Evolutionary conservation across 495 filamentous ascomycete genomes (phyloP).

Genomic region (Penicillium desertorum): DNA sequence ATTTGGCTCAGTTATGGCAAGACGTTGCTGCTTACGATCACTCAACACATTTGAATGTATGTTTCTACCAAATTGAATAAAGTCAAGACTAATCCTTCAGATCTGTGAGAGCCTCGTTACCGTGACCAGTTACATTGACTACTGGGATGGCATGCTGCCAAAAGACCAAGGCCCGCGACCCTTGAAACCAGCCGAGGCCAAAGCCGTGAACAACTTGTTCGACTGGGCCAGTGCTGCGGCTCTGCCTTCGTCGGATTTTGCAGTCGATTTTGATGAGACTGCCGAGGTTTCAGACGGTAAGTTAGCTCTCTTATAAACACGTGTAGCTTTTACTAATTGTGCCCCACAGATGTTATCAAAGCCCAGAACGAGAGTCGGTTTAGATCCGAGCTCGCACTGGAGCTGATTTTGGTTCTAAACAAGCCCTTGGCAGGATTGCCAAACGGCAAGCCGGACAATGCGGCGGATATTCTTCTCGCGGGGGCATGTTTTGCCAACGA

Average conservation of each 20-base stretch:
- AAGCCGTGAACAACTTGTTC: conserved; percentile 32
- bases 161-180: conserved; percentile 16
- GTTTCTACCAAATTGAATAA: neutral
- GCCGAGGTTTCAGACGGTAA: conserved; percentile 25
- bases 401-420: conserved; percentile 23
- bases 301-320: neutral
- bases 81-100: conserved; percentile 19
- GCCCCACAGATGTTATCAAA: conserved; percentile 19
- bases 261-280: conserved; percentile 28
- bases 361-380: conserved; percentile 25
- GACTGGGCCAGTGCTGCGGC: conserved; percentile 36
- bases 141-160: conserved; percentile 16
- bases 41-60: conserved; percentile 27
- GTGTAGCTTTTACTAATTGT: neutral
- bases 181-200: conserved; percentile 28
- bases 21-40: conserved; percentile 30
- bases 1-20: conserved; percentile 33
- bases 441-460: conserved; percentile 19
- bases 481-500: conserved; percentile 50
- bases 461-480: conserved; percentile 33
- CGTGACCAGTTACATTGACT: conserved; percentile 27
- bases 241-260: conserved; percentile 40
- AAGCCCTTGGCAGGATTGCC: conserved; percentile 20
- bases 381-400: conserved; percentile 30
- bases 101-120: conserved; percentile 35